Evolutionary conservation across 106 monocot species (phyloP).

Genomic region (Iris macrosiphon): DNA sequence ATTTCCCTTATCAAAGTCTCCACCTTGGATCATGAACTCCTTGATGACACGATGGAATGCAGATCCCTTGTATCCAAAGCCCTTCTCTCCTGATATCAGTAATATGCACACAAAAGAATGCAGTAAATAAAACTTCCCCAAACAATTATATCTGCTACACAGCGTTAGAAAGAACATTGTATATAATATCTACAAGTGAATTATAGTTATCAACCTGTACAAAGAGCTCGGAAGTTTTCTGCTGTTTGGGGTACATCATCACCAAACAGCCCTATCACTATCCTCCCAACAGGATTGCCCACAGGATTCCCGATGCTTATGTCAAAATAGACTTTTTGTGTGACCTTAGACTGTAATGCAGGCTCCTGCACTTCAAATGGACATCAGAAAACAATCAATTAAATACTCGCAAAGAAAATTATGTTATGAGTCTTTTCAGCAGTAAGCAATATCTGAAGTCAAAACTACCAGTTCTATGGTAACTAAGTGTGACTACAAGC

Average conservation of each 20-base stretch:
- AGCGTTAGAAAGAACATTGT: no score
- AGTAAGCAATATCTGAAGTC: no score
- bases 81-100: conserved; percentile 55
- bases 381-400: no score
- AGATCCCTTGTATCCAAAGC: conserved; percentile 84
- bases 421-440: no score
- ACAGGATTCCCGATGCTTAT: conserved; percentile 73
- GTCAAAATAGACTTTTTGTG: conserved; percentile 77
- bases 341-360: conserved; percentile 63
- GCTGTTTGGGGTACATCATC: conserved; percentile 85
- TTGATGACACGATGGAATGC: conserved; percentile 82
- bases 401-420: no score
- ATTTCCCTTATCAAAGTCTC: conserved; percentile 86
- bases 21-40: conserved; percentile 95
- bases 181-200: no score
- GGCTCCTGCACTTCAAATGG: no score
- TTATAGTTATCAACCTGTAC: conserved; percentile 40
- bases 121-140: no score
- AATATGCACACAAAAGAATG: no score
- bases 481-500: no score
- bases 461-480: no score
- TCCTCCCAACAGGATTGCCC: conserved; percentile 52
- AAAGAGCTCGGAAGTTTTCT: conserved; percentile 89
- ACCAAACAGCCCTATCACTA: conserved; percentile 81
- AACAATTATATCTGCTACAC: no score